Conservation (phyloP, 768 basidiomycete genomes). For the Tricholoma sp. region DNA sequence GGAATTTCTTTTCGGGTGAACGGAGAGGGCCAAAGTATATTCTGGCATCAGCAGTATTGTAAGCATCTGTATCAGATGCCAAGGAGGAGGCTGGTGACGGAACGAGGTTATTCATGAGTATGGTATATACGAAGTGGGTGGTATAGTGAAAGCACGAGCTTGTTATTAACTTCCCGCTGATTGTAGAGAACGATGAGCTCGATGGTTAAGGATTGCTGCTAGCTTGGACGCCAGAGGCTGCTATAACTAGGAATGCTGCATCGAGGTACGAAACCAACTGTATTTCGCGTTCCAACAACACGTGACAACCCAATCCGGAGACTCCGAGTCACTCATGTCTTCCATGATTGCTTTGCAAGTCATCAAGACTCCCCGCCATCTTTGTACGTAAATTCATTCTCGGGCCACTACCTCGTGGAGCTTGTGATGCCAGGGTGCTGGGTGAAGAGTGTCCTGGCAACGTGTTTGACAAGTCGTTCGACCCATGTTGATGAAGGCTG, state of each 20-base stretch:
- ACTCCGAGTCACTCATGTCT: no score
- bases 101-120: background rate
- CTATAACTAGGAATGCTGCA: no score
- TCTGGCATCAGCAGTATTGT: slow-evolving; percentile 37
- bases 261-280: background rate
- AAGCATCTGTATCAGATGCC: slow-evolving; percentile 36
- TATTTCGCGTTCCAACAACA: background rate
- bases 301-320: background rate
- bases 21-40: slow-evolving; percentile 47
- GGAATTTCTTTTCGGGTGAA: slow-evolving; percentile 48
- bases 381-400: no score
- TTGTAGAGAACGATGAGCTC: background rate
- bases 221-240: background rate
- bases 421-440: background rate
- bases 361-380: background rate
- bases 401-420: background rate
- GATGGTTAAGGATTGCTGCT: background rate
- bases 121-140: background rate
- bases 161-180: background rate
- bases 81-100: slow-evolving; percentile 23
- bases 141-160: no score
- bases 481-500: background rate
- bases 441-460: no score
- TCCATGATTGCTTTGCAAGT: background rate
- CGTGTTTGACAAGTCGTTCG: no score